Conservation (phyloP, 2,329 filamentous ascomycete genomes). For the Grosmannia clavigera region DNA sequence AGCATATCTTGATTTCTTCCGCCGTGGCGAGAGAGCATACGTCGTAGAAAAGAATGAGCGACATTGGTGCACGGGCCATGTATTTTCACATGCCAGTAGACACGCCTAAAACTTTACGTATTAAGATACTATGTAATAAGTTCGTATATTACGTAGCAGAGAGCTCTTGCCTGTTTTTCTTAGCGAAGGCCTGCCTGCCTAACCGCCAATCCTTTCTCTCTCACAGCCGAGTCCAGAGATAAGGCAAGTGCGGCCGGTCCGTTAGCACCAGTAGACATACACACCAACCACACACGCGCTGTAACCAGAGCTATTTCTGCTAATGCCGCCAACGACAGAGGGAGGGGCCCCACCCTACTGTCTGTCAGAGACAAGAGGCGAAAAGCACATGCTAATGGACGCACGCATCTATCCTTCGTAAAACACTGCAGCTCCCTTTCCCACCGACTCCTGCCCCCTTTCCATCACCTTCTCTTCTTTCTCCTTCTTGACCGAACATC, state of each 20-base stretch:
- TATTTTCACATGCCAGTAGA: neutral
- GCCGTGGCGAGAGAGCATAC: neutral
- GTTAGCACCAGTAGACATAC: neutral
- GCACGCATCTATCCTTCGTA: neutral
- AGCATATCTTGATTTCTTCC: neutral
- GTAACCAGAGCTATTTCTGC: neutral
- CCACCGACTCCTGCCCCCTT: neutral
- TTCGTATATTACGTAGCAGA: neutral
- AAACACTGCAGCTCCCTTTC: neutral
- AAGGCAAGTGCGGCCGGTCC: neutral
- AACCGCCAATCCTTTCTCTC: neutral
- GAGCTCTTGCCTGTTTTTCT: neutral
- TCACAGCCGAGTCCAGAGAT: neutral
- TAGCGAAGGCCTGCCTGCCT: neutral
- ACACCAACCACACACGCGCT: neutral
- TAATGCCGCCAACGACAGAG: neutral
- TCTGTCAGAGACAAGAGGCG: neutral
- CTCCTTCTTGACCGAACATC: neutral
- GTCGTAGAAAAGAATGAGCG: neutral
- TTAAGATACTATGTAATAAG: too few relatives aligned
- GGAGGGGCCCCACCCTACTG: neutral
- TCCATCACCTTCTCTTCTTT: neutral
- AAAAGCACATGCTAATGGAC: neutral
- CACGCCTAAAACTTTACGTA: neutral
- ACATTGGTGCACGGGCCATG: neutral